Base-by-base conservation (phyloP, 257 asterid species). In the Paraleonurus japonicus region DNA sequence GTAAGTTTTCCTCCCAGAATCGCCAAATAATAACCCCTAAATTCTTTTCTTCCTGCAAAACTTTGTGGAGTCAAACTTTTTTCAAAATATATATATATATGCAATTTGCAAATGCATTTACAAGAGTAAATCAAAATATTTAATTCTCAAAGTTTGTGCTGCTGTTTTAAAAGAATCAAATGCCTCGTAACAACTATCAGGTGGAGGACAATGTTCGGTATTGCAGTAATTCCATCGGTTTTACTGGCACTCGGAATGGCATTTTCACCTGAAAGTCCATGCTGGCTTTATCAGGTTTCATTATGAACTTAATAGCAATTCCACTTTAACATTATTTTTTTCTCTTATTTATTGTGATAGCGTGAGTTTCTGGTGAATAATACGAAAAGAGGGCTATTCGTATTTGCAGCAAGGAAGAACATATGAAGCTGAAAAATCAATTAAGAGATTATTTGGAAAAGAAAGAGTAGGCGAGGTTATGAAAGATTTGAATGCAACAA, bases 141-240 rank as follows among this genome's bases (percentile, higher is more conserved):
- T 2, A 37, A 37, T 37, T 37, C 43, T 37, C 3, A 2, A 8
- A 7, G 43, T 37, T 37, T 37, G 9, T 37, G 12, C 13, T 37
- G 50, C 50, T 12, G 50, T 13, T 41, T 41, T 13, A 43, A 43
- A 13, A 12, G 51, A 43, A 13, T 11, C 16, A 41, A 41, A 43
- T 70, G 6, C 37, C 37, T 35, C 11, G 5, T 7, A 35, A 35
- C 57, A 58, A 26, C 50, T 28, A 20, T 74, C 61, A 93, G 98
- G 98, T 93, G 98, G 98, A 87, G 98, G 80, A 85, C 98, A 61
- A 90, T 93, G 97, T 93, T 93, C 78, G 95, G 97, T 53, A 37
- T 90, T 78, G 84, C 98, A 11, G 74, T 87, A 59, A 78, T 93
- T 67, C 98, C 98, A 39, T 87, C 98, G 23, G 61, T 89, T 26